phyloP scores from a whole-genome alignment of 805 yeast genomes.

The Tanozyma kutaoensis region DNA sequence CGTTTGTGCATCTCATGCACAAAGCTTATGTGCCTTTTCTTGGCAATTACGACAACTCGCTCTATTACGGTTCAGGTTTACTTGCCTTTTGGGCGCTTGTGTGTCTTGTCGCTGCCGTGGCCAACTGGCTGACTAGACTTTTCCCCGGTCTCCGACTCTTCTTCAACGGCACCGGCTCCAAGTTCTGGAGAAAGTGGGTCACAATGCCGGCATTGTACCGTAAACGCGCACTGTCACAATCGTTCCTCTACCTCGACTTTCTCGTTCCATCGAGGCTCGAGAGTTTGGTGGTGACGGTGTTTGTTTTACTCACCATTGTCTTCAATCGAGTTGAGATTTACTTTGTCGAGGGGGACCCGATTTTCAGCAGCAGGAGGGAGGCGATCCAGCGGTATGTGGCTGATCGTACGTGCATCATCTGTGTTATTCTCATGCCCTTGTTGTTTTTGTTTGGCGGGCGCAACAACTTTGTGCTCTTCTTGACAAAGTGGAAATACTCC shows the following conservation, averaged over 20 bases:
- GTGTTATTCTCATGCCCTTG: conserved; percentile 4
- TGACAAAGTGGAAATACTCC: conserved; percentile 7
- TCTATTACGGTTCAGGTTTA: conserved; percentile 21
- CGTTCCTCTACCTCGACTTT: neutral
- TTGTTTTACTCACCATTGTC: neutral
- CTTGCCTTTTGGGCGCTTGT: conserved; percentile 37
- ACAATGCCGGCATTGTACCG: no score
- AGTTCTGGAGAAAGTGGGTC: no score
- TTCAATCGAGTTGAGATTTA: neutral
- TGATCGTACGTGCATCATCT: conserved; percentile 5
- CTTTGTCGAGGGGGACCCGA: conserved; percentile 1
- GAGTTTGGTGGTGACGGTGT: neutral
- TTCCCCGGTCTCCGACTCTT: no score
- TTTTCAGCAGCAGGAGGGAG: neutral
- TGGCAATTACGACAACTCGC: conserved; percentile 11
- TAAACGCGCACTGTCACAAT: neutral
- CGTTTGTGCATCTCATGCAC: neutral
- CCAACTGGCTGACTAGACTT: conserved; percentile 25
- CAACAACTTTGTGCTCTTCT: conserved; percentile 7
- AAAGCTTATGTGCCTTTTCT: conserved; percentile 3
- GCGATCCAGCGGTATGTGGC: conserved; percentile 5
- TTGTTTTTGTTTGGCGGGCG: conserved; percentile 7
- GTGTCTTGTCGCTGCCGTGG: conserved; percentile 24
- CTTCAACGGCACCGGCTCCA: no score
- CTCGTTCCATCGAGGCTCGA: neutral